phyloP scores from a whole-genome alignment of 73 alveolate genomes.

The Blepharisma stoltei region DNA sequence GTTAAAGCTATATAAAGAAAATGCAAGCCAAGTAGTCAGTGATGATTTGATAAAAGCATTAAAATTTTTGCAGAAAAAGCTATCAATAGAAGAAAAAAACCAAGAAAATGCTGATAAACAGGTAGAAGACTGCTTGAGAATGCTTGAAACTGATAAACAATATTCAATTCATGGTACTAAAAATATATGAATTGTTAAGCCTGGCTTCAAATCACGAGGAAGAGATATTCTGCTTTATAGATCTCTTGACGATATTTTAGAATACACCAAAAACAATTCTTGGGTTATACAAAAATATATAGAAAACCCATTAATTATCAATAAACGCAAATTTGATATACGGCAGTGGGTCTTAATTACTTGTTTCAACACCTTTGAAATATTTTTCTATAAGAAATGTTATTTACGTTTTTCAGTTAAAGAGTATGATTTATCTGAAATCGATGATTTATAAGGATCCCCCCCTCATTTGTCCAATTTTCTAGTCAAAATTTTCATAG shows the following conservation, averaged over 20 bases:
- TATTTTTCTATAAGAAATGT: conserved; percentile 40
- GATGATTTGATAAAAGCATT: not conserved
- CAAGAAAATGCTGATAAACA: not conserved
- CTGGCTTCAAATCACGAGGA: conserved; percentile 76
- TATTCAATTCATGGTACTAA: conserved; percentile 18
- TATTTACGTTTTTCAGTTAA: conserved; percentile 25
- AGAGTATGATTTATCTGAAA: conserved; percentile 18
- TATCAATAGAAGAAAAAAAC: not conserved
- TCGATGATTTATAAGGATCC: conserved; percentile 44
- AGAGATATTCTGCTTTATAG: conserved; percentile 73
- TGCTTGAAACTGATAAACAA: conserved; percentile 1
- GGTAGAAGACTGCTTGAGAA: not conserved
- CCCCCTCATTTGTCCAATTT: no score
- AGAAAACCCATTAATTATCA: conserved; percentile 62
- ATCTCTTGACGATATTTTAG: conserved; percentile 50
- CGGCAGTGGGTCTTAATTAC: conserved; percentile 71
- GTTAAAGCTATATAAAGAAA: not conserved
- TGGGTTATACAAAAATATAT: conserved; percentile 79
- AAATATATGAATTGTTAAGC: conserved; percentile 78
- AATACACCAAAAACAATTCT: conserved; percentile 41
- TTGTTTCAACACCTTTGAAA: conserved; percentile 35
- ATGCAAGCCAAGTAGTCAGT: not conserved
- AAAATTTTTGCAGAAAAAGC: not conserved
- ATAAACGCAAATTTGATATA: conserved; percentile 63
- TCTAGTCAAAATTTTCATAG: no score